Conservation (phyloP, 179 eudicot genomes). For the Actinidia arguta region DNA sequence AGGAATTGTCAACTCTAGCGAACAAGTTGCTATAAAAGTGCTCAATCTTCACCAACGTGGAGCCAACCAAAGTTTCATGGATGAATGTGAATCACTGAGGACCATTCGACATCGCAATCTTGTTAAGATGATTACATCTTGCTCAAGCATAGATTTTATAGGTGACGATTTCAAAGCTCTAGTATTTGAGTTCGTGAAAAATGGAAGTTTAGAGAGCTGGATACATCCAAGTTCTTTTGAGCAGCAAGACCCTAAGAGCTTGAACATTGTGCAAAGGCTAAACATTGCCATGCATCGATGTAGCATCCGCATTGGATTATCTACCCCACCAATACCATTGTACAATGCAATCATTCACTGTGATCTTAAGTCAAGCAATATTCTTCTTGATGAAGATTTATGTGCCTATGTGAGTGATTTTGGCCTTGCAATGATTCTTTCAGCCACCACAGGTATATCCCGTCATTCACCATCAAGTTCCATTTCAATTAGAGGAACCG, state of each 20-base stretch:
- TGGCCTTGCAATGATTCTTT: not conserved
- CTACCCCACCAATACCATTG: constrained; percentile 38
- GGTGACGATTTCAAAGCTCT: constrained; percentile 41
- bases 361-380: constrained; percentile 33
- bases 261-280: constrained; percentile 27
- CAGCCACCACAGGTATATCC: no score
- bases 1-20: constrained; percentile 17
- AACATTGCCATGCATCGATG: constrained; percentile 33
- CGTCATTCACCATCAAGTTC: not conserved
- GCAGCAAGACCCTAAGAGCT: not conserved
- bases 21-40: constrained; percentile 37
- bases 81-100: constrained; percentile 35
- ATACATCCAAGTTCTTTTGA: constrained; percentile 17
- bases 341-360: constrained; percentile 22
- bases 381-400: constrained; percentile 34
- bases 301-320: constrained; percentile 38
- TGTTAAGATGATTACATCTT: constrained; percentile 29
- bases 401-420: constrained; percentile 18
- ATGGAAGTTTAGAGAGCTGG: constrained; percentile 43
- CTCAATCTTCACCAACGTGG: no score
- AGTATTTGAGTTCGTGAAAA: constrained; percentile 32
- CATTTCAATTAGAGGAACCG: not conserved
- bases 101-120: no score
- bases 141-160: constrained; percentile 33
- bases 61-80: constrained; percentile 36